Evolutionary conservation across 805 yeast species (phyloP), one percentile per base, ranked within the genome.

Genomic region (Cyberlindnera mycetangii): DNA sequence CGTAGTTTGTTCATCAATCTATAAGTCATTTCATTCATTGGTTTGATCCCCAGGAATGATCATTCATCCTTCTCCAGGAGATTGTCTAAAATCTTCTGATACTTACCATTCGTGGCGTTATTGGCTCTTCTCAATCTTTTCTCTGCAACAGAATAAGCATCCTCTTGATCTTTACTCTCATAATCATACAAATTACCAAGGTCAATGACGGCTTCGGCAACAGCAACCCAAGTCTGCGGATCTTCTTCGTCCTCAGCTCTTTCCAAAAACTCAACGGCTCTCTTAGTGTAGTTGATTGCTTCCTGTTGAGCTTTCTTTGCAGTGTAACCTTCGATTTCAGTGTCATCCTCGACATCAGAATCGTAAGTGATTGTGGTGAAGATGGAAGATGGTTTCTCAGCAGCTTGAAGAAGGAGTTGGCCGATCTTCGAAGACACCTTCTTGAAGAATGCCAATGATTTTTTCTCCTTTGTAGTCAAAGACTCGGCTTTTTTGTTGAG

Each of bases 141-240:
- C 56, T 88, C 90, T 0, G 97, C 98, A 44, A 75, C 70, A 15
- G 65, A 62, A 61, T 90, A 90, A 40, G 75, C 67, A 5, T 70
- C 55, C 48, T 83, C 86, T 66, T 89, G 96, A 34, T 82, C 85
- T 27, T 68, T 66, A 41, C 83, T 72, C 21, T 83, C 89, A 20
- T 77, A 67, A 8, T 82, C 86, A 48, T 75, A 71, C 40, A 89
- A 61, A 55, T 89, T 90, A 14, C 90, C 97, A 53, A 86, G 67
- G 14, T 85, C 78, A 28, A 92, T 87, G 56, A 79, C 70, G 1
- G 95, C 90, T 63, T 92, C 98, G 1, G 97, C 96, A 37, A 85
- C 74, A 57, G 79, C 77, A 11, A 83, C 95, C 87, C 92, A 85
- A 5, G 85, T 72, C 47, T 82, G 83, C 0, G 95, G 95, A 32